phyloP scores from a whole-genome alignment of 345 rosid genomes.

The Excoecaria agallocha region DNA sequence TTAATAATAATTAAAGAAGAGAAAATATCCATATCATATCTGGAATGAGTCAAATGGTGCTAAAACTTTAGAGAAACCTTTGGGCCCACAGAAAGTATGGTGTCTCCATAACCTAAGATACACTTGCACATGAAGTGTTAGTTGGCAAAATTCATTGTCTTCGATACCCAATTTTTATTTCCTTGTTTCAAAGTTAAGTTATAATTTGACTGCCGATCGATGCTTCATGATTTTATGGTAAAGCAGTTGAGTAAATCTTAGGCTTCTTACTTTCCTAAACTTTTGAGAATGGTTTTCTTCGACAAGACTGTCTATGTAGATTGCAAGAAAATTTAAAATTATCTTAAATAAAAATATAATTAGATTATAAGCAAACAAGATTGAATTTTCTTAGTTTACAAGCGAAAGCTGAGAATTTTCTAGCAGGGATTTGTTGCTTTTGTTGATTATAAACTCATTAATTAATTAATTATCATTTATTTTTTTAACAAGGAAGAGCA shows the following conservation, averaged over 20 bases:
- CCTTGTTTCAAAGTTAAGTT: slow-evolving; percentile 1
- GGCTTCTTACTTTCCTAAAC: not conserved
- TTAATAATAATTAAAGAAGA: not conserved
- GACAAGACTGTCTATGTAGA: too few relatives aligned
- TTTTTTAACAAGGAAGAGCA: not conserved
- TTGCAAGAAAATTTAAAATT: too few relatives aligned
- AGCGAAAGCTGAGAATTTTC: not conserved
- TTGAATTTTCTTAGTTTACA: too few relatives aligned
- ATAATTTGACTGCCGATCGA: not conserved
- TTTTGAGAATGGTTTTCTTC: too few relatives aligned
- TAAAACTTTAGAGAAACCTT: not conserved
- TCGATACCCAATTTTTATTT: not conserved
- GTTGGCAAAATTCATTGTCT: slow-evolving; percentile 11
- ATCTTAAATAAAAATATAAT: too few relatives aligned
- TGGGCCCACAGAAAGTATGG: slow-evolving; percentile 26
- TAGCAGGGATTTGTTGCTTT: not conserved
- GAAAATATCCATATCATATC: not conserved
- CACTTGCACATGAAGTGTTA: slow-evolving; percentile 16
- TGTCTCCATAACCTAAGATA: slow-evolving; percentile 23
- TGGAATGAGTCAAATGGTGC: slow-evolving; percentile 7
- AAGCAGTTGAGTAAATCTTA: not conserved
- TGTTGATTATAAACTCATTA: not conserved
- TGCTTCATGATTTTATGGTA: not conserved
- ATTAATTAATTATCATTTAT: not conserved
- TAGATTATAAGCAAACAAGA: too few relatives aligned